These are phyloP conservation scores for Penstemon barbatus DNA, from an alignment of 257 asterid genomes.

Conservation along the genomic window DNA sequence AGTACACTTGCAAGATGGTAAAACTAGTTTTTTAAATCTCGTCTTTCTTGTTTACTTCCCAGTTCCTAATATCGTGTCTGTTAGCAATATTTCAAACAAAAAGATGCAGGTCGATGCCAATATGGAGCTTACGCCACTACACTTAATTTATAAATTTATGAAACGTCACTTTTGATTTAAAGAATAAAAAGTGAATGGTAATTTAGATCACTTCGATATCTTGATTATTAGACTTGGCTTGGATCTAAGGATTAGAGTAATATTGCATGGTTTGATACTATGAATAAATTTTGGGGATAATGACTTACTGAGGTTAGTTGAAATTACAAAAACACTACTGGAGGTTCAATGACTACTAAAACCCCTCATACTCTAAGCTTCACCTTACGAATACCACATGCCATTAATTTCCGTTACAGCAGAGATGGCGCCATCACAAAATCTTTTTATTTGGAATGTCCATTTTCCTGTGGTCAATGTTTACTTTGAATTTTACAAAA, in stretches of 20 bases:
- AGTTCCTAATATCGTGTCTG: constrained; percentile 1
- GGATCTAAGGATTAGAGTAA: not conserved
- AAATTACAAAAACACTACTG: too few species aligned
- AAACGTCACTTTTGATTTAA: constrained; percentile 6
- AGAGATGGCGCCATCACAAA: too few species aligned
- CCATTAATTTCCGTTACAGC: too few species aligned
- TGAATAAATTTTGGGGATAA: too few species aligned
- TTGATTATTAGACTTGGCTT: not conserved
- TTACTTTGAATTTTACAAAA: too few species aligned
- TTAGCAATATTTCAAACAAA: constrained; percentile 12
- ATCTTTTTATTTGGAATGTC: too few species aligned
- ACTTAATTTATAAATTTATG: constrained; percentile 14
- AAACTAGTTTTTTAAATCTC: constrained; percentile 19
- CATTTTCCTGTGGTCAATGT: too few species aligned
- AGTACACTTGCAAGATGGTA: constrained; percentile 97
- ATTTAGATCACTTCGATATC: constrained; percentile 8
- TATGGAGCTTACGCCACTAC: constrained; percentile 5
- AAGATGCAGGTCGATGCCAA: constrained; percentile 6
- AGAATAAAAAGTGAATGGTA: not conserved
- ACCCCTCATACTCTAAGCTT: too few species aligned
- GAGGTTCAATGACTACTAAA: too few species aligned
- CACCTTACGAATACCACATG: too few species aligned
- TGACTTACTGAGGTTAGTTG: too few species aligned
- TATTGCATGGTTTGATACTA: too few species aligned
- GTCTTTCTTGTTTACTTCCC: constrained; percentile 20